Conservation (phyloP, 257 asterid species). For the Haberlea rhodopensis region DNA sequence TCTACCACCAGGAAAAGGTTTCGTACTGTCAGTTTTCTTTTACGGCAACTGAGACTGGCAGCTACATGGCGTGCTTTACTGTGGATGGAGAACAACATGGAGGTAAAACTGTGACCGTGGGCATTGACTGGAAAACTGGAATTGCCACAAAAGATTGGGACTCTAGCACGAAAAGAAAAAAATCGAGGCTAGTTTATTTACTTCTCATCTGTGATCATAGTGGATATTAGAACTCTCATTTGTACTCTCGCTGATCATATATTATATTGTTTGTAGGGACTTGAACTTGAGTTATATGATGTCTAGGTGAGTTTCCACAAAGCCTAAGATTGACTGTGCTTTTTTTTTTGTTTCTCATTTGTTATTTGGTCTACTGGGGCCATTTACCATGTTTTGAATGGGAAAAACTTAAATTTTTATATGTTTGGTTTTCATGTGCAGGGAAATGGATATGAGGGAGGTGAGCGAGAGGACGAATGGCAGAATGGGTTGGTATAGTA, state of each 20-base stretch:
- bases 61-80: slow-evolving; percentile 51
- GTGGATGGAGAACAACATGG: slow-evolving; percentile 31
- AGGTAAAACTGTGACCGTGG: slow-evolving; percentile 39
- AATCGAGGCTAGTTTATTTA: slow-evolving; percentile 35
- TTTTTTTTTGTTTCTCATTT: background rate
- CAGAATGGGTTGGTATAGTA: slow-evolving; percentile 55
- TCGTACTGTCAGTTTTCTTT: slow-evolving; percentile 52
- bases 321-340: too few species aligned
- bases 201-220: background rate
- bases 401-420: background rate
- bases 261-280: slow-evolving; percentile 27
- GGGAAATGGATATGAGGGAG: slow-evolving; percentile 54
- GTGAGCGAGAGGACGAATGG: slow-evolving; percentile 49
- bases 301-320: slow-evolving; percentile 27
- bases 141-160: slow-evolving; percentile 64
- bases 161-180: slow-evolving; percentile 51
- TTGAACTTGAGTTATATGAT: slow-evolving; percentile 42
- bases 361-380: background rate
- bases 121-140: slow-evolving; percentile 52
- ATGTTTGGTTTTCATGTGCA: slow-evolving; percentile 22
- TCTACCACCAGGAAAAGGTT: slow-evolving; percentile 41
- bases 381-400: background rate
- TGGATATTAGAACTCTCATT: background rate
- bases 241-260: background rate
- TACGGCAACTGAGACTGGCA: slow-evolving; percentile 52